Evolutionary conservation across 768 basidiomycete species (phyloP).

Genomic region (Agaricus blazei): DNA sequence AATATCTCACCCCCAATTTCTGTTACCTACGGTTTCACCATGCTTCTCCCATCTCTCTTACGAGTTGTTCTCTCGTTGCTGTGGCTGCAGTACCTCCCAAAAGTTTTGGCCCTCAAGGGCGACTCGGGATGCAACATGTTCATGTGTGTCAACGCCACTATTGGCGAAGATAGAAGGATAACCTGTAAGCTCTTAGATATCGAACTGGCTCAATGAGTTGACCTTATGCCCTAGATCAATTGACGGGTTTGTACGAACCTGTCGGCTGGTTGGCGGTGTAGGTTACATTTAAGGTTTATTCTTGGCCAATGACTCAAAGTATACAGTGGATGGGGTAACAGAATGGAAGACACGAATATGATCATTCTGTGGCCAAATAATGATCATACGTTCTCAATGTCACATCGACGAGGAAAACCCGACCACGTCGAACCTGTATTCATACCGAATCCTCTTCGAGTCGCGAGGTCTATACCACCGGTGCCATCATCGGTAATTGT

Average conservation of each 20-base stretch:
- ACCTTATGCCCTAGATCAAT: conserved; percentile 11
- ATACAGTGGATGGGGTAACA: conserved; percentile 43
- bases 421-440: conserved; percentile 44
- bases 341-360: conserved; percentile 49
- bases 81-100: conserved; percentile 18
- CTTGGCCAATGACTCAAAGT: neutral
- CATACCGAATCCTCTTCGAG: conserved; percentile 37
- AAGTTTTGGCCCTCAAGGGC: conserved; percentile 27
- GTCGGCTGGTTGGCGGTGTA: conserved; percentile 55
- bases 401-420: conserved; percentile 44
- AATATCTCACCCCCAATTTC: neutral
- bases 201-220: too few species aligned
- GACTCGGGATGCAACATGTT: conserved; percentile 38
- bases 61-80: conserved; percentile 11
- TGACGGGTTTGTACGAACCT: conserved; percentile 33
- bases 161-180: conserved; percentile 30
- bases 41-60: conserved; percentile 11
- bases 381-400: conserved; percentile 52
- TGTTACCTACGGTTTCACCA: neutral
- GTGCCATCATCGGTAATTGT: conserved; percentile 27
- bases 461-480: conserved; percentile 34
- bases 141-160: conserved; percentile 45
- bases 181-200: conserved; percentile 32
- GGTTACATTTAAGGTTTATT: conserved; percentile 8
- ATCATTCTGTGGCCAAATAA: conserved; percentile 48